Evolutionary conservation across 2,329 filamentous ascomycete genomes (phyloP).

Genomic region (Colletotrichum karsti): DNA sequence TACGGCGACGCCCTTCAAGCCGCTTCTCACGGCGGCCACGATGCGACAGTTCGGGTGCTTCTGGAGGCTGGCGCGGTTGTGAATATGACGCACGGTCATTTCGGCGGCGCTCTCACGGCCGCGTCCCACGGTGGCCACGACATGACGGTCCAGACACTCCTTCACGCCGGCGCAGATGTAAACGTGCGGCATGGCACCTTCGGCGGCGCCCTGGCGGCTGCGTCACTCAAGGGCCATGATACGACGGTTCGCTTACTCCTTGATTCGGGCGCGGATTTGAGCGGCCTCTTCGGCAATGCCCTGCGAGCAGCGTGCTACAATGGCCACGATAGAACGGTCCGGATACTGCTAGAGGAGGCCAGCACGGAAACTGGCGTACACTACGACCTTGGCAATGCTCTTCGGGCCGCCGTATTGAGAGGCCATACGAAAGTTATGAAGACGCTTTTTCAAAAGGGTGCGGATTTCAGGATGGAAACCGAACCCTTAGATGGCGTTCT

Average conservation of each 20-base stretch:
- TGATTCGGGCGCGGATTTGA: not conserved
- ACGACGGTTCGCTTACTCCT: not conserved
- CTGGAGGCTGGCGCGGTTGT: conserved; percentile 20
- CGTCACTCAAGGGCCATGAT: conserved; percentile 37
- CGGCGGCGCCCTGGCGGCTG: not conserved
- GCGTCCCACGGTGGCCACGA: not conserved
- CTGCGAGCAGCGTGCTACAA: conserved; percentile 44
- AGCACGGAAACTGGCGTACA: not conserved
- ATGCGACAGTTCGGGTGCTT: not conserved
- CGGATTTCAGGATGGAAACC: conserved; percentile 15
- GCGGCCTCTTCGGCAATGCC: conserved; percentile 43
- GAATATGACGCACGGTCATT: not conserved
- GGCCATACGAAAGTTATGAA: conserved; percentile 42
- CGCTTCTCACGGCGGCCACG: conserved; percentile 14
- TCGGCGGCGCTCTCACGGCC: not conserved
- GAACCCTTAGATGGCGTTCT: not conserved
- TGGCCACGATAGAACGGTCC: conserved; percentile 42
- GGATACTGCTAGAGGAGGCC: conserved; percentile 37
- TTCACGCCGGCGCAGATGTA: not conserved
- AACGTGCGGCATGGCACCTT: not conserved
- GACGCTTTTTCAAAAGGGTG: conserved; percentile 43
- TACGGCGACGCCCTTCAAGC: conserved; percentile 31
- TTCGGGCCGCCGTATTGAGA: conserved; percentile 47
- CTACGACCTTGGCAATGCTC: conserved; percentile 37
- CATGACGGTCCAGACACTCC: not conserved